Percentiles rank a stretch among this genome's conserved stretches.
phyloP scores from a whole-genome alignment of 768 basidiomycete genomes.

The Kwoniella heveanensis region DNA sequence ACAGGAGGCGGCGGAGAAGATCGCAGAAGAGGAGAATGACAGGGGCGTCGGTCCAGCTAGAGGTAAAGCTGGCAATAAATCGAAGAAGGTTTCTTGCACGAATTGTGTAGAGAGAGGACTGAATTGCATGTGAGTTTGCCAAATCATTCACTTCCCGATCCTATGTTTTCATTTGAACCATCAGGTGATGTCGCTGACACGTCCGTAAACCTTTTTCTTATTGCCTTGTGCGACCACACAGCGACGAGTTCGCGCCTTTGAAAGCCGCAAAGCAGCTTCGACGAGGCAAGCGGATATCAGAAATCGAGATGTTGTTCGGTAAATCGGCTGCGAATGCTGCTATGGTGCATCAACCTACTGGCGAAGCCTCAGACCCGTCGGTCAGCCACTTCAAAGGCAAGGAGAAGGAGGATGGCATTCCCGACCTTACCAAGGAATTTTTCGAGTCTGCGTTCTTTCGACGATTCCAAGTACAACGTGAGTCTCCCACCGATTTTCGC shows the following conservation, averaged over 20 bases:
- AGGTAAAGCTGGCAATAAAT: conserved; percentile 17
- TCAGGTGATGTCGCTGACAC: conserved; percentile 1
- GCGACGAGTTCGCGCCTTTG: conserved; percentile 88
- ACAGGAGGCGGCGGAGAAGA: conserved; percentile 61
- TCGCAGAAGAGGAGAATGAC: conserved; percentile 39
- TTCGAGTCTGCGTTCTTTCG: conserved; percentile 82
- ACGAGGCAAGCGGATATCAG: conserved; percentile 49
- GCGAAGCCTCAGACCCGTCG: conserved; percentile 9
- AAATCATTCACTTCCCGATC: not conserved
- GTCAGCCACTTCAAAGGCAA: conserved; percentile 13
- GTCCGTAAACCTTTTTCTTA: no score
- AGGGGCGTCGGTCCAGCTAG: conserved; percentile 25
- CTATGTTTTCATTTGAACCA: not conserved
- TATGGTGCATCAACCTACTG: conserved; percentile 11
- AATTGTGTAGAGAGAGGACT: conserved; percentile 87
- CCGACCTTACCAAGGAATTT: conserved; percentile 74
- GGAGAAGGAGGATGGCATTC: conserved; percentile 60
- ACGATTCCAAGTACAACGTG: conserved; percentile 82
- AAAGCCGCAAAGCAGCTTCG: conserved; percentile 81
- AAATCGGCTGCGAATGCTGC: conserved; percentile 32
- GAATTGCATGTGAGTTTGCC: conserved; percentile 80
- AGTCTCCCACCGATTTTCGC: no score
- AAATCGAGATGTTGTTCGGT: conserved; percentile 49
- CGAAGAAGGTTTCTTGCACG: conserved; percentile 67
- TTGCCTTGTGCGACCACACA: conserved; percentile 57